phyloP scores from a whole-genome alignment of 1,139 yeast species.

The Hyphopichia wangnamkhiaoensis region DNA sequence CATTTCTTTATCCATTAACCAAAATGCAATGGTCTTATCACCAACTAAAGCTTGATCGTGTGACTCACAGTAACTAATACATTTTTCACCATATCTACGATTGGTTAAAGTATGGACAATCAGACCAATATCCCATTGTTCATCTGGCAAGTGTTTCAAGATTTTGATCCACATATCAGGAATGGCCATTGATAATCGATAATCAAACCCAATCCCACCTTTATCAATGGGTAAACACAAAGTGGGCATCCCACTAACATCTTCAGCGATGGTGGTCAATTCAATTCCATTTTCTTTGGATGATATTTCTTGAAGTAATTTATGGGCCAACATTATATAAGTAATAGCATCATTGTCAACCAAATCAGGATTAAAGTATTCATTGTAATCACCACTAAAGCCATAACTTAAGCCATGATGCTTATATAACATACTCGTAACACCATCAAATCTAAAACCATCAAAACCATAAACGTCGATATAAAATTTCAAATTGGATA shows the following conservation, averaged over 20 bases:
- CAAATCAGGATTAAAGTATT: conserved; percentile 76
- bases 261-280: conserved; percentile 88
- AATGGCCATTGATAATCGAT: conserved; percentile 92
- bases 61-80: conserved; percentile 91
- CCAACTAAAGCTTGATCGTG: conserved; percentile 98
- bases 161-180: conserved; percentile 99
- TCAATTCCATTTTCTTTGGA: conserved; percentile 38
- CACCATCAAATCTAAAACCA: conserved; percentile 97
- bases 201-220: conserved; percentile 95
- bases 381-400: conserved; percentile 91
- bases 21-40: conserved; percentile 92
- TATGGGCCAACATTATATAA: conserved; percentile 86
- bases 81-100: conserved; percentile 84
- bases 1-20: conserved; percentile 99
- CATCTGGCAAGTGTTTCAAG: conserved; percentile 79
- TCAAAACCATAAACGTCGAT: conserved; percentile 85
- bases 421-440: conserved; percentile 85
- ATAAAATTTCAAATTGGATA: conserved; percentile 85
- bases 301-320: conserved; percentile 59
- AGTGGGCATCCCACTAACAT: conserved; percentile 97
- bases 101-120: conserved; percentile 84
- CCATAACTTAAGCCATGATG: conserved; percentile 93
- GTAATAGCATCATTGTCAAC: conserved; percentile 88
- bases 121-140: conserved; percentile 86
- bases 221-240: conserved; percentile 68